Conservation (phyloP, 2,329 filamentous ascomycete genomes). For the Xylariaceae sp. region DNA sequence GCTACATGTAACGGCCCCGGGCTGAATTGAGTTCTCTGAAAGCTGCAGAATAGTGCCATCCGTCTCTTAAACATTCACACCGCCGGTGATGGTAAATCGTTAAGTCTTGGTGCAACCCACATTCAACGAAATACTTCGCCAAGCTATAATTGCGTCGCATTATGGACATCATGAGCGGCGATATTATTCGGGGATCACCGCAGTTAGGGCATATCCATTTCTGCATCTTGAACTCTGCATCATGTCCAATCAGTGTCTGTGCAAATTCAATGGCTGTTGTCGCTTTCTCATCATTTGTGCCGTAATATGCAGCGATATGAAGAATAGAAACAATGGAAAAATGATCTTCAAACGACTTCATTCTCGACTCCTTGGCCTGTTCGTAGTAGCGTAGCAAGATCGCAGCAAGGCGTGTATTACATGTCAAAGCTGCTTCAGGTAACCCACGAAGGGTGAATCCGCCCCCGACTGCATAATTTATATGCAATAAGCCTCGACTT, state of each 20-base stretch:
- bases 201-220: background rate
- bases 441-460: background rate
- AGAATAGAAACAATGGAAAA: too few species aligned
- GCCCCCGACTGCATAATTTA: too few species aligned
- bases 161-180: too few species aligned
- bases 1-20: background rate
- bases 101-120: too few species aligned
- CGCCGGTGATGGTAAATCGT: too few species aligned
- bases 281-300: background rate
- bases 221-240: background rate
- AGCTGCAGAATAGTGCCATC: too few species aligned
- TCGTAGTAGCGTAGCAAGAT: slow-evolving; percentile 2
- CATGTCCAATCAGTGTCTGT: background rate
- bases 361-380: background rate
- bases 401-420: background rate
- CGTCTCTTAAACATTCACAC: too few species aligned
- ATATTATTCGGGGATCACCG: too few species aligned
- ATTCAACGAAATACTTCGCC: too few species aligned
- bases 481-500: too few species aligned
- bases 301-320: background rate
- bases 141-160: too few species aligned
- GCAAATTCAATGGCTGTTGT: background rate
- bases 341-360: background rate
- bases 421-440: background rate
- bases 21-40: too few species aligned